Evolutionary conservation across 208 protist species (phyloP).

Genomic region (Naegleria fowleri): DNA sequence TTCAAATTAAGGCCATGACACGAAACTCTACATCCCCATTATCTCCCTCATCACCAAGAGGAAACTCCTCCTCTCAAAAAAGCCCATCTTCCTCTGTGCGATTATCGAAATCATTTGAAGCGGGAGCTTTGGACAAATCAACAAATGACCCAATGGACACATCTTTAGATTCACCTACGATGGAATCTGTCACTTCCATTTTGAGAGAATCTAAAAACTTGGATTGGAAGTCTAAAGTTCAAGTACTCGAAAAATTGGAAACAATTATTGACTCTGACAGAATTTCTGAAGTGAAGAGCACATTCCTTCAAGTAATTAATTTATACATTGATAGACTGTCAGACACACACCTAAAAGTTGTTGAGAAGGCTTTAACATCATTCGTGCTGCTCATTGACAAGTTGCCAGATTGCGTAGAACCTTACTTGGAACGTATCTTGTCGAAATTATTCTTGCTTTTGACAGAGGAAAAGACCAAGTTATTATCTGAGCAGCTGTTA

Average conservation of each 20-base stretch:
- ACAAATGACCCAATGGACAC: neutral
- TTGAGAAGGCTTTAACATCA: neutral
- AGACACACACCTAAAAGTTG: neutral
- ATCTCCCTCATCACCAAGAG: neutral
- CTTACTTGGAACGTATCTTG: neutral
- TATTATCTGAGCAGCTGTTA: neutral
- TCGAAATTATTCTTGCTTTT: neutral
- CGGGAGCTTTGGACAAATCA: too few species aligned
- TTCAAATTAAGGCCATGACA: neutral
- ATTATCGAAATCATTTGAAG: neutral
- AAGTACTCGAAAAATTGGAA: neutral
- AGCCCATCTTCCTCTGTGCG: neutral
- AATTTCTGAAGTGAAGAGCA: neutral
- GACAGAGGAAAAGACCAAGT: neutral
- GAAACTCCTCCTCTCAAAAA: neutral
- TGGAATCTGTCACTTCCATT: neutral
- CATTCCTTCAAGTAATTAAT: neutral
- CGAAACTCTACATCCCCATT: neutral
- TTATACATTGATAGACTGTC: neutral
- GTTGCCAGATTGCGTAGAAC: neutral
- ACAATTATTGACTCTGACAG: neutral
- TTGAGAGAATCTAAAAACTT: neutral
- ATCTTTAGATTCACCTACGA: neutral
- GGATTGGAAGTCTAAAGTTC: neutral
- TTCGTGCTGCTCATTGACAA: neutral